Conservation (phyloP, 1,139 yeast genomes). For the Yamadazyma conglobata region DNA sequence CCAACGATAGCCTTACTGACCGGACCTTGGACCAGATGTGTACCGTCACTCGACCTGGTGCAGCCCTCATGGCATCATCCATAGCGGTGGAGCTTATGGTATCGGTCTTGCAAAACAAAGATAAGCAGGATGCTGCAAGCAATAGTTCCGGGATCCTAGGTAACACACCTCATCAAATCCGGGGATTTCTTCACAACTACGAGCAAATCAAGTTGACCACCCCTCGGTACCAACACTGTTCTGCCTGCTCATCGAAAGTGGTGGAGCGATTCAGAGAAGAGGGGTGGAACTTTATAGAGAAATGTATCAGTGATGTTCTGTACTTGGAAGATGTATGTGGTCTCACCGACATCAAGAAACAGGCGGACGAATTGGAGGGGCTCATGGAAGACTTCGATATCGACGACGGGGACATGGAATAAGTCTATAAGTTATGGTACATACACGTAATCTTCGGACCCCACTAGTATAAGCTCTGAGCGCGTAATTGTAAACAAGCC, state of each 20-base stretch:
- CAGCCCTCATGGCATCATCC: constrained; percentile 83
- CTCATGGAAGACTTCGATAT: constrained; percentile 37
- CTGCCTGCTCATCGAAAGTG: constrained; percentile 75
- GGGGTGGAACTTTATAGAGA: constrained; percentile 80
- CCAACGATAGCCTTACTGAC: constrained; percentile 78
- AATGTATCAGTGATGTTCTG: constrained; percentile 60
- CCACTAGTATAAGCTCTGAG: too few relatives aligned
- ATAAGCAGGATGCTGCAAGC: constrained; percentile 42
- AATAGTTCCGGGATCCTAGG: constrained; percentile 50
- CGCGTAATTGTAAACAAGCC: too few relatives aligned
- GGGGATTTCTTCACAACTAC: constrained; percentile 76
- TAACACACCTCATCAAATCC: constrained; percentile 77
- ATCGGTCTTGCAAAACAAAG: constrained; percentile 67
- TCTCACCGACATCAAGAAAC: constrained; percentile 62
- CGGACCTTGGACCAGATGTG: constrained; percentile 96
- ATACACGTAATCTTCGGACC: too few relatives aligned
- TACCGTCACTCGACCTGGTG: constrained; percentile 96
- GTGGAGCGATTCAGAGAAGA: constrained; percentile 42
- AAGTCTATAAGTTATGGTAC: too few relatives aligned
- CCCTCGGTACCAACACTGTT: constrained; percentile 71
- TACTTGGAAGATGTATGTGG: constrained; percentile 80
- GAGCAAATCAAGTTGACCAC: constrained; percentile 62
- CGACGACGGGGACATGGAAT: constrained; percentile 23
- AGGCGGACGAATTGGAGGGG: constrained; percentile 61
- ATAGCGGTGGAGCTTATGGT: constrained; percentile 82